These are phyloP conservation scores for Dioscorea dumetorum DNA, from an alignment of 106 monocot species.

Conservation along the genomic window DNA sequence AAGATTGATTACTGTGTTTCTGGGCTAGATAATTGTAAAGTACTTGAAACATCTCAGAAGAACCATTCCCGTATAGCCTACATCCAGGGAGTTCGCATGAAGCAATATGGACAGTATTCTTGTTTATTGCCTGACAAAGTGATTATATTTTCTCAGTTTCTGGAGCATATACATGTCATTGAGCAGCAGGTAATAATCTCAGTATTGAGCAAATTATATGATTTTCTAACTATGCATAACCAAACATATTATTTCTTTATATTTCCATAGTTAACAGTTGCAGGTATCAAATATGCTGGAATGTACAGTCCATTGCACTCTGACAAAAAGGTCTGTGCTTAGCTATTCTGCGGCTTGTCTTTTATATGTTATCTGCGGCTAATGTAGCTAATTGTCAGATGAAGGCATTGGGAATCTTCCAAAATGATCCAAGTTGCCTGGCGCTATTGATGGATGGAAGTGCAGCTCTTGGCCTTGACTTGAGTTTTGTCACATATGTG, in stretches of 20 bases:
- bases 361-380: no score
- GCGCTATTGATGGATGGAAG: constrained; percentile 98
- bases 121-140: constrained; percentile 58
- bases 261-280: constrained; percentile 50
- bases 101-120: constrained; percentile 9
- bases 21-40: constrained; percentile 6
- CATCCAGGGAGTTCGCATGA: not conserved
- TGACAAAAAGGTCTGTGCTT: constrained; percentile 55
- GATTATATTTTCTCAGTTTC: constrained; percentile 97
- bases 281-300: constrained; percentile 69
- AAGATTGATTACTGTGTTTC: constrained; percentile 23
- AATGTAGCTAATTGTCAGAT: constrained; percentile 23
- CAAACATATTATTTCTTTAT: constrained; percentile 4
- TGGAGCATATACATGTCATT: constrained; percentile 97
- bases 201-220: not conserved
- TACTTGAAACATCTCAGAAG: constrained; percentile 1
- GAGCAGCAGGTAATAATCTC: constrained; percentile 70
- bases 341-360: not conserved
- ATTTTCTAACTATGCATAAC: not conserved
- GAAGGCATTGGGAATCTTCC: constrained; percentile 71
- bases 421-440: constrained; percentile 67
- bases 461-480: constrained; percentile 93
- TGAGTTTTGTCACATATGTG: constrained; percentile 93
- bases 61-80: not conserved
- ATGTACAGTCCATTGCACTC: constrained; percentile 93